Evolutionary conservation across 352 stramenopile species (phyloP).

Genomic region (Pilasporangium apinafurcum): DNA sequence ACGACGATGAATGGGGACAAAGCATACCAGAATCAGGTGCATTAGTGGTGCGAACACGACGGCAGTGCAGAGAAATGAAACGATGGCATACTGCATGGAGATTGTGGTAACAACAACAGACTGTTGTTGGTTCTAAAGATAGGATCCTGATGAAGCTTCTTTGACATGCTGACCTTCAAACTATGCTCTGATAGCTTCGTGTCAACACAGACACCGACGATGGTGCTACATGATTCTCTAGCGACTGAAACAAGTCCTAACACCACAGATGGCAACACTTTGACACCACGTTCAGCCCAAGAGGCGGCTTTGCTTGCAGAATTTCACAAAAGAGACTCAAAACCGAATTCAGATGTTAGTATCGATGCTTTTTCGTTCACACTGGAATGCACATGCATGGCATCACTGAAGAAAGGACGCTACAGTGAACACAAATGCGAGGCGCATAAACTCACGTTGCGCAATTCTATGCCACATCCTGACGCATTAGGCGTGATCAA

Average conservation of each 20-base stretch:
- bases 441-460: slow-evolving; percentile 56
- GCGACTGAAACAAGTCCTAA: no score
- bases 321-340: background rate
- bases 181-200: background rate
- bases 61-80: slow-evolving; percentile 6
- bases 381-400: slow-evolving; percentile 38
- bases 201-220: background rate
- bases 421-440: slow-evolving; percentile 41
- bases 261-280: no score
- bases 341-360: slow-evolving; percentile 19
- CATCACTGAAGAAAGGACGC: slow-evolving; percentile 31
- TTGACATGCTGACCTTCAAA: background rate
- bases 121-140: slow-evolving; percentile 1
- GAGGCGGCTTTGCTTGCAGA: slow-evolving; percentile 1
- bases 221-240: background rate
- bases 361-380: slow-evolving; percentile 3
- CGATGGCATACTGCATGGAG: slow-evolving; percentile 4
- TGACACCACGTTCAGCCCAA: no score
- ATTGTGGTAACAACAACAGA: slow-evolving; percentile 6
- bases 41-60: slow-evolving; percentile 8
- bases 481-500: slow-evolving; percentile 18
- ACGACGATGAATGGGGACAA: background rate
- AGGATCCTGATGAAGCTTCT: background rate
- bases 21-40: background rate
- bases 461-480: slow-evolving; percentile 38